These are phyloP conservation scores for Venturia asperata DNA, from an alignment of 2,329 filamentous ascomycete genomes.

Conservation along the genomic window DNA sequence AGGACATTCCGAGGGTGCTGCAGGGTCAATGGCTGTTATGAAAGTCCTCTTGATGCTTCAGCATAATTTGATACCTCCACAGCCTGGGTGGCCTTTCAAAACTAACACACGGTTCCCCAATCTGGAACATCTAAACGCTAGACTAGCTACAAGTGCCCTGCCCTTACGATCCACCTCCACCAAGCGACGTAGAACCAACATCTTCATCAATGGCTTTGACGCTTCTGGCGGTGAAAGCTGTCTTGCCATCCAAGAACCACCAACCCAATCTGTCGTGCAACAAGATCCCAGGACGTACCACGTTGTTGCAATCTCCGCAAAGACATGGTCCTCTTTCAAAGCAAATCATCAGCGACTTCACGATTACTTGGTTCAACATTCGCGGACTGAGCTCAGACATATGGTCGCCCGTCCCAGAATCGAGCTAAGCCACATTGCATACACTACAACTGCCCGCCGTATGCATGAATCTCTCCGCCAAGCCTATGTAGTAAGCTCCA, in stretches of 20 bases:
- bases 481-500: constrained; percentile 28
- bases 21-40: constrained; percentile 29
- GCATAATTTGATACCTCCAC: constrained; percentile 26
- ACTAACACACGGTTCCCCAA: constrained; percentile 23
- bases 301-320: constrained; percentile 24
- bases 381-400: background rate
- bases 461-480: constrained; percentile 24
- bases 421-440: constrained; percentile 22
- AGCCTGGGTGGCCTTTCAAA: constrained; percentile 22
- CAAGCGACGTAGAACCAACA: constrained; percentile 15
- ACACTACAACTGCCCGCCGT: constrained; percentile 27
- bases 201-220: constrained; percentile 34
- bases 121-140: constrained; percentile 18
- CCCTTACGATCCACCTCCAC: no score
- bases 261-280: constrained; percentile 35
- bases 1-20: constrained; percentile 32
- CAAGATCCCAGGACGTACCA: constrained; percentile 22
- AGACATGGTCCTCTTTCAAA: constrained; percentile 20
- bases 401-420: constrained; percentile 4
- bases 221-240: constrained; percentile 34
- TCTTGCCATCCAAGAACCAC: constrained; percentile 26
- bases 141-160: background rate
- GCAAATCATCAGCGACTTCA: constrained; percentile 22
- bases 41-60: constrained; percentile 33
- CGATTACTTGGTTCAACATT: constrained; percentile 21